Percentiles rank a stretch among this genome's conserved stretches.
Conservation (phyloP, 768 basidiomycete species). For the Boletus bicolor region DNA sequence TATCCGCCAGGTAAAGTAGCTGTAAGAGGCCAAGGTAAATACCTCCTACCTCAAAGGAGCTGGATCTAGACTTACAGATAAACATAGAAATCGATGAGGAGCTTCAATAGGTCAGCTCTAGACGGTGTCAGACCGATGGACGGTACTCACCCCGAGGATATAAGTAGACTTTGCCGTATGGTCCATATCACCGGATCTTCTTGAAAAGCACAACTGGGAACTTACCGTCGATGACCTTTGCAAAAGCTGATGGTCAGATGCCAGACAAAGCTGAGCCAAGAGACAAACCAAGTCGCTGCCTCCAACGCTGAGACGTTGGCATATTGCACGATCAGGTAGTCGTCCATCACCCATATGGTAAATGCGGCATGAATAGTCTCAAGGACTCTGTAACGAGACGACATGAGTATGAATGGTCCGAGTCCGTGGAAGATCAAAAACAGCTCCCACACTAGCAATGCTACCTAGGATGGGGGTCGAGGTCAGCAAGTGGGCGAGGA, state of each 20-base stretch:
- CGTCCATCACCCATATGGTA: slow-evolving; percentile 24
- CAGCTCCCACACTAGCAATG: slow-evolving; percentile 15
- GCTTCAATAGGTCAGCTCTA: slow-evolving; percentile 12
- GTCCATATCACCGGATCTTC: background rate
- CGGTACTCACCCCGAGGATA: slow-evolving; percentile 21
- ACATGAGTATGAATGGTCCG: background rate
- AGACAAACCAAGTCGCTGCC: slow-evolving; percentile 23
- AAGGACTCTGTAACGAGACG: slow-evolving; percentile 9
- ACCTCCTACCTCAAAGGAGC: background rate
- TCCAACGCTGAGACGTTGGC: slow-evolving; percentile 6
- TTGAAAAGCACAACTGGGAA: background rate
- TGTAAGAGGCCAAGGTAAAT: background rate
- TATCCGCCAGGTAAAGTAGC: slow-evolving; percentile 31
- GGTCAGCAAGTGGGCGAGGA: background rate
- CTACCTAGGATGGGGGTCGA: slow-evolving; percentile 14
- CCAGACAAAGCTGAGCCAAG: background rate
- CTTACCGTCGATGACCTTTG: slow-evolving; percentile 20
- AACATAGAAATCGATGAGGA: slow-evolving; percentile 28
- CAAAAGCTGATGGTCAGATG: background rate
- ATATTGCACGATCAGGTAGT: slow-evolving; percentile 22
- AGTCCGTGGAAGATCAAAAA: background rate
- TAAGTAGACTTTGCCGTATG: slow-evolving; percentile 15
- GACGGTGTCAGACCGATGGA: background rate
- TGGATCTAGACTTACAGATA: slow-evolving; percentile 16
- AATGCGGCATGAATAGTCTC: slow-evolving; percentile 23